Conservation (phyloP, 345 rosid genomes). For the Populus deltoides region DNA sequence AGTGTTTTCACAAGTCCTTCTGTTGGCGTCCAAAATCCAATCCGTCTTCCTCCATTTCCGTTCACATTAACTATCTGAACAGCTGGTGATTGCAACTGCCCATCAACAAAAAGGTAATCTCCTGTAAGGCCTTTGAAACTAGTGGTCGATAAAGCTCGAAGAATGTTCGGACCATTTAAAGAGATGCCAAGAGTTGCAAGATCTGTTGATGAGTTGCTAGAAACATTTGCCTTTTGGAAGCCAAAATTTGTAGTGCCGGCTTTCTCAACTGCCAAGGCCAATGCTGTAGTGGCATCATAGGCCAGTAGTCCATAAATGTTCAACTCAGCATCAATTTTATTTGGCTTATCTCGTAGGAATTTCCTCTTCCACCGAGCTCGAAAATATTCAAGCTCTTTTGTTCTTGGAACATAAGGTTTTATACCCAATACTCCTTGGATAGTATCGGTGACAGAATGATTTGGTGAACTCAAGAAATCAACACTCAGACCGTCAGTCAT, state of each 20-base stretch:
- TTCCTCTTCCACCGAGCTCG: conserved; percentile 27
- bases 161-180: conserved; percentile 24
- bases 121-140: conserved; percentile 40
- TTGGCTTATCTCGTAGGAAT: conserved; percentile 27
- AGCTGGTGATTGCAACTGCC: conserved; percentile 26
- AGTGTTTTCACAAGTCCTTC: conserved; percentile 8
- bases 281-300: conserved; percentile 40
- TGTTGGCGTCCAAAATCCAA: conserved; percentile 40
- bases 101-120: conserved; percentile 22
- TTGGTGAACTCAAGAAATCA: neutral
- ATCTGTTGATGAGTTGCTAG: neutral
- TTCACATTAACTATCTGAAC: conserved; percentile 37
- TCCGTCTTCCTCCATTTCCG: conserved; percentile 9
- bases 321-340: conserved; percentile 9
- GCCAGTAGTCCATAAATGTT: conserved; percentile 33
- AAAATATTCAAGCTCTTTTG: conserved; percentile 24
- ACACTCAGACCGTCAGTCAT: conserved; percentile 25
- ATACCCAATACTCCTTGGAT: conserved; percentile 43
- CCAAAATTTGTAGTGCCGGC: neutral
- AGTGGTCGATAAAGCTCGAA: conserved; percentile 4
- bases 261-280: conserved; percentile 38
- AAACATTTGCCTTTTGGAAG: neutral
- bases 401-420: conserved; percentile 18
- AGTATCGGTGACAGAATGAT: conserved; percentile 7
- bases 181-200: conserved; percentile 16